Conservation (phyloP, 2,329 filamentous ascomycete species). For the Fusarium ramigenum region DNA sequence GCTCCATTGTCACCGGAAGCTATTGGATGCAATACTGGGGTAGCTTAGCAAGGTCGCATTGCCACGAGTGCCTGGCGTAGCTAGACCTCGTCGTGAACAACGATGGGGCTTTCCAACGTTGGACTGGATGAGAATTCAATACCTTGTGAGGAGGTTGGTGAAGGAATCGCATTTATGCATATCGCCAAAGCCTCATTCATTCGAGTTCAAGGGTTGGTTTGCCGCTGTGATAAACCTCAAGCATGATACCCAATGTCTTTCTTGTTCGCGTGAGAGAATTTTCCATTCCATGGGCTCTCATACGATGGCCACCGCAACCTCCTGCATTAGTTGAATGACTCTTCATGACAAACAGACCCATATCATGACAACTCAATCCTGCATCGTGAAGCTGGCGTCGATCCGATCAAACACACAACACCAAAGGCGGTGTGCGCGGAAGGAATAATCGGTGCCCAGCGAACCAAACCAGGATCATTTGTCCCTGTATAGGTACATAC, state of each 20-base stretch:
- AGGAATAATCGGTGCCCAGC: slow-evolving; percentile 11
- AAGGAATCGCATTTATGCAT: slow-evolving; percentile 1
- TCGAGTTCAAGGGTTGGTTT: background rate
- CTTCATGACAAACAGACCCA: slow-evolving; percentile 9
- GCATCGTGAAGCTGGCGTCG: slow-evolving; percentile 22
- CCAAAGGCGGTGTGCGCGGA: slow-evolving; percentile 30
- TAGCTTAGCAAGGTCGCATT: slow-evolving; percentile 30
- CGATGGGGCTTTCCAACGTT: slow-evolving; percentile 8
- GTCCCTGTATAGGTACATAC: slow-evolving; percentile 1
- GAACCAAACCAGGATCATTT: slow-evolving; percentile 23
- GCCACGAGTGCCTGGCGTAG: slow-evolving; percentile 34
- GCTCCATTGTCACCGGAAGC: slow-evolving; percentile 16
- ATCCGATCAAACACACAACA: slow-evolving; percentile 8
- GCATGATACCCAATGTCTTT: background rate
- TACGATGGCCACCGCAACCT: slow-evolving; percentile 12
- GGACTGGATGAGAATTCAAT: background rate
- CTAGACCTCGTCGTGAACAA: slow-evolving; percentile 19
- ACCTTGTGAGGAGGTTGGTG: slow-evolving; percentile 5
- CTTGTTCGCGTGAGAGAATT: background rate
- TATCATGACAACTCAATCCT: slow-evolving; percentile 26
- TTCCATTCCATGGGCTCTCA: slow-evolving; percentile 3
- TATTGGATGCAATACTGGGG: slow-evolving; percentile 31
- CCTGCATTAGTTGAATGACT: slow-evolving; percentile 1
- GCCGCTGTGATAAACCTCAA: background rate
- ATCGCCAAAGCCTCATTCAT: background rate